Evolutionary conservation across 805 yeast species (phyloP).

Genomic region (Candida gorgasii): DNA sequence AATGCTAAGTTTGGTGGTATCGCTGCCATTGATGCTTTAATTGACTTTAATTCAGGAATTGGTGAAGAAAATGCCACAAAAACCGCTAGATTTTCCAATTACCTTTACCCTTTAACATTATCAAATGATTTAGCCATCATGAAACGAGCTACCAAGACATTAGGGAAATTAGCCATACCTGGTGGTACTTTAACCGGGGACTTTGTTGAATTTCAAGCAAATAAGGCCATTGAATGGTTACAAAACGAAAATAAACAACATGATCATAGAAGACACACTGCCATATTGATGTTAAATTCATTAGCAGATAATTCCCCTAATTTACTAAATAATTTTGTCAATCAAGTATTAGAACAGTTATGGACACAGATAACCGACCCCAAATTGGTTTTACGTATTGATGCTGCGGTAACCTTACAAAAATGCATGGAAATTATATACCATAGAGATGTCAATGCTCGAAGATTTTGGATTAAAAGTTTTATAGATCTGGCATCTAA

Average conservation of each 20-base stretch:
- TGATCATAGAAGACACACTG: conserved; percentile 87
- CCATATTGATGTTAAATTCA: conserved; percentile 77
- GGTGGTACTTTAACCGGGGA: conserved; percentile 90
- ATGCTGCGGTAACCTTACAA: conserved; percentile 79
- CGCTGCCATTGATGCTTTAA: conserved; percentile 83
- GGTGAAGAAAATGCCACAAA: conserved; percentile 82
- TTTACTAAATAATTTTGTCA: conserved; percentile 72
- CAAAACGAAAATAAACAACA: conserved; percentile 73
- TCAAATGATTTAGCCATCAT: conserved; percentile 82
- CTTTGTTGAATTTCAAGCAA: conserved; percentile 89
- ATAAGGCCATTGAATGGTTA: conserved; percentile 86
- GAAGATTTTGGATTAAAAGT: conserved; percentile 73
- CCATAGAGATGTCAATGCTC: conserved; percentile 69
- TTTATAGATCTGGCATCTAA: conserved; percentile 67
- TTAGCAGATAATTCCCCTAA: conserved; percentile 88
- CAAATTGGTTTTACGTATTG: conserved; percentile 71
- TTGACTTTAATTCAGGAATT: conserved; percentile 76
- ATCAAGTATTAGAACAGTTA: conserved; percentile 74
- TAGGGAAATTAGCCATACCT: conserved; percentile 86
- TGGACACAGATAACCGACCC: conserved; percentile 88
- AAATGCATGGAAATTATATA: conserved; percentile 77
- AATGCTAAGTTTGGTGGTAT: conserved; percentile 85
- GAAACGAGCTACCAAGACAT: conserved; percentile 80
- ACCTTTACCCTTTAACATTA: conserved; percentile 75
- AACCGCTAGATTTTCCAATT: conserved; percentile 89